Conservation (phyloP, 495 filamentous ascomycete genomes). For the Podospora conica region DNA sequence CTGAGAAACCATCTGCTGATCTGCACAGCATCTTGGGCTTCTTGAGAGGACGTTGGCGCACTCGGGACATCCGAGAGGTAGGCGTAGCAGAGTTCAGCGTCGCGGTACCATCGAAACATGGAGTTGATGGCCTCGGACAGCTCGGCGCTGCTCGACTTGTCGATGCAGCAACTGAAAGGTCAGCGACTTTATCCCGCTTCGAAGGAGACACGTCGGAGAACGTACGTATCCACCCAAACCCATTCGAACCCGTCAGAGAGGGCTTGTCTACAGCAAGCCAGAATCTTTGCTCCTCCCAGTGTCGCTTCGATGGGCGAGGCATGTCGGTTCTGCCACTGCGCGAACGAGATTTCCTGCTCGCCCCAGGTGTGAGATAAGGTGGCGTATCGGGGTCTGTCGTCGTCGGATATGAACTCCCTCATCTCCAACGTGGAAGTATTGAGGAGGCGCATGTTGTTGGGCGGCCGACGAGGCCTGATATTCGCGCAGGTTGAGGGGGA, state of each 20-base stretch:
- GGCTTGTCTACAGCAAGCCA: background rate
- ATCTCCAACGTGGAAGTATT: background rate
- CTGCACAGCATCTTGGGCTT: background rate
- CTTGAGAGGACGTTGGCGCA: background rate
- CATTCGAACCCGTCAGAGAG: background rate
- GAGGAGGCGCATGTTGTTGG: conserved; percentile 5
- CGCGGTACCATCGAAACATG: conserved; percentile 7
- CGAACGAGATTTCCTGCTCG: conserved; percentile 12
- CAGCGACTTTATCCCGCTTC: no score
- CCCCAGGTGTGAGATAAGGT: conserved; percentile 23
- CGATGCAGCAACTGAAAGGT: conserved; percentile 6
- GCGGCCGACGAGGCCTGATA: background rate
- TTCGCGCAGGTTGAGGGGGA: background rate
- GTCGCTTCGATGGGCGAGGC: background rate
- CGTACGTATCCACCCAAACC: conserved; percentile 7
- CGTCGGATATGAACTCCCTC: conserved; percentile 4
- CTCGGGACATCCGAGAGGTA: conserved; percentile 16
- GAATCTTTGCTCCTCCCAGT: background rate
- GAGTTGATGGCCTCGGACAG: conserved; percentile 9
- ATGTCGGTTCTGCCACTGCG: background rate
- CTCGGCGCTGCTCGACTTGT: conserved; percentile 5
- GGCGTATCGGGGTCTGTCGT: conserved; percentile 1
- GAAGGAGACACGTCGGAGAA: background rate
- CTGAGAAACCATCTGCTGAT: conserved; percentile 30
- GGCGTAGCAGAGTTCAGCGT: conserved; percentile 19